Evolutionary conservation across 176 grass and related monocot genomes (phyloP), one percentile per base, ranked within the genome.

Genomic region (Pontederia crassipes): DNA sequence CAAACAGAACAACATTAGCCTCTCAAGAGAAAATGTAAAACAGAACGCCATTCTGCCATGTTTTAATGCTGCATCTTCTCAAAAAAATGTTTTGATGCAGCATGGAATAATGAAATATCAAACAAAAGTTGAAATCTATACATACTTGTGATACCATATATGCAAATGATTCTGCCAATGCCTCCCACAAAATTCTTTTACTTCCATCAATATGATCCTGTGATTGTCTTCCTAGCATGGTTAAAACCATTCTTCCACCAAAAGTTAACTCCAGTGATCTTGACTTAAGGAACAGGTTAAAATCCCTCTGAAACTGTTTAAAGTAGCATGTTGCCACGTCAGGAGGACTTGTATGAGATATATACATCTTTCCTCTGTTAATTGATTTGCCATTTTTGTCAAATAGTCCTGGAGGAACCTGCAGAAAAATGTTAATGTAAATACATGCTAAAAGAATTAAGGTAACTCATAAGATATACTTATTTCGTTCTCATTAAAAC

Each of bases 291-390:
- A 98, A 92, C 20, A 81, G 54, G 71, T 55, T 56, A 61, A 98
- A 98, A 78, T 98, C 93, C 20, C 81, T 73, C 78, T 83, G 84
- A 65, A 93, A 98, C 80, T 98, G 94, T 62, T 74, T 54, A 35
- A 73, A 77, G 78, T 98, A 98, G 8, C 81, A 81, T 57, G 35
- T 6, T 0, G 76, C 57, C 52, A 93, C 87, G 45, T 59, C 65
- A 20, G 6, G 65, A 13, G 88, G 88, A 74, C 84, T 89, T 10
- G 81, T 79, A 66, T 73, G 79, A 4, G 82, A 98, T 27, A 92
- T 89, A 57, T 92, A 89, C 77, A 89, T 92, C 67, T 85, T 98
- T 5, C 88, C 84, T 67, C 67, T 83, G 67, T 98, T 98, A 29
- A 92, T 77, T 46, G 93, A 66, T 64, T 8, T 32, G 51, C 63